These are phyloP conservation scores for Pyrenochaeta sp. DNA, from an alignment of 2,329 filamentous ascomycete genomes.

Conservation along the genomic window DNA sequence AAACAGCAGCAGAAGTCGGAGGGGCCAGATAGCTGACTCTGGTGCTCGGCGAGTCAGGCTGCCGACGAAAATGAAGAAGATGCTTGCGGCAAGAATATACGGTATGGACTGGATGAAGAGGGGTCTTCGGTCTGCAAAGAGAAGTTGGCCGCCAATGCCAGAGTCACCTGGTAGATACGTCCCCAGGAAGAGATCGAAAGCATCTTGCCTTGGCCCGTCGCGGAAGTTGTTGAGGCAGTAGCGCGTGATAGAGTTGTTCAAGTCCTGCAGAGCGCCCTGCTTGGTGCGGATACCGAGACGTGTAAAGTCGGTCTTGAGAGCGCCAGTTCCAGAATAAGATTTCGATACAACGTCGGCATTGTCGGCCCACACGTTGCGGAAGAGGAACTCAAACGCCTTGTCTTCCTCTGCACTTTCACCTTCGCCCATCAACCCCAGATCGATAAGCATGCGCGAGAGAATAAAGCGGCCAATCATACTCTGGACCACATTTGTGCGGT, in stretches of 20 bases:
- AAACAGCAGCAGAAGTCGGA: conserved; percentile 82
- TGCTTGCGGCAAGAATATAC: conserved; percentile 84
- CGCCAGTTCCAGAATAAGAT: conserved; percentile 93
- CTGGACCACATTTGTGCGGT: conserved; percentile 97
- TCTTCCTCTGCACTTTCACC: conserved; percentile 85
- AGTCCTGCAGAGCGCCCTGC: conserved; percentile 83
- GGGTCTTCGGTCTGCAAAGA: conserved; percentile 87
- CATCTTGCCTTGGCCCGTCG: conserved; percentile 93
- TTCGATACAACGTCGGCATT: conserved; percentile 95
- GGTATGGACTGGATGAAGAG: conserved; percentile 92
- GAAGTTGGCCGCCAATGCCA: conserved; percentile 72
- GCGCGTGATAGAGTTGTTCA: conserved; percentile 85
- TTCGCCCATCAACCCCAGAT: conserved; percentile 78
- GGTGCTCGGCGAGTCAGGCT: conserved; percentile 76
- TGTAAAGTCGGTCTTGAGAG: conserved; percentile 97
- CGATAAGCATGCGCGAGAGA: conserved; percentile 86
- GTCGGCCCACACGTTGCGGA: conserved; percentile 98
- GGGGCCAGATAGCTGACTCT: conserved; percentile 78
- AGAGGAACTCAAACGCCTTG: conserved; percentile 82
- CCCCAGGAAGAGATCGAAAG: conserved; percentile 93
- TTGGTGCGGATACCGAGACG: conserved; percentile 90
- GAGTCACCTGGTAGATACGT: conserved; percentile 79
- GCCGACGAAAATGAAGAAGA: conserved; percentile 83
- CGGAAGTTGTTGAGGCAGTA: conserved; percentile 95
- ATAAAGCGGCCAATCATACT: conserved; percentile 94